Evolutionary conservation across 2,329 filamentous ascomycete species (phyloP), one percentile per base, ranked within the genome.

Genomic region (Trichoderma sp.): DNA sequence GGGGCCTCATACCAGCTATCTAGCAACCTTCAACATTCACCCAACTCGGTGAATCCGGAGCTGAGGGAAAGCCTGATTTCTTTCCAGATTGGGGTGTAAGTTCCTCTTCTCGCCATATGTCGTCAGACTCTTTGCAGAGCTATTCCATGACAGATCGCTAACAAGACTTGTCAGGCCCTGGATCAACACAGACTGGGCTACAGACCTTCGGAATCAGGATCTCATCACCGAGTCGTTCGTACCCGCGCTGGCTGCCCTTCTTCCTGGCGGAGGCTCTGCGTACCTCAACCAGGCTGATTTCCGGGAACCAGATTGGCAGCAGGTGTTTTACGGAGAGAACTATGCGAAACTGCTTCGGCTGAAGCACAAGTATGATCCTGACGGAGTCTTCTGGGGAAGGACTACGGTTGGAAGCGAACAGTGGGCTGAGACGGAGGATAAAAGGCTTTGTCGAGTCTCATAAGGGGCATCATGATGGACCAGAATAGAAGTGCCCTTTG

Each of bases 241-340:
- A 15, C 63, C 63, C 2, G 28, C 57, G 52, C 28, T 63, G 26
- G 50, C 57, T 10, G 50, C 50, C 5, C 9, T 63, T 19, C 47
- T 54, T 4, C 61, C 61, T 17, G 14, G 47, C 28, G 7, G 34
- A 26, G 61, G 51, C 7, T 39, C 34, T 39, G 41, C 61, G 1
- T 81, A 82, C 70, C 72, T 80, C 74, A 82, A 81, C 68, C 81
- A 84, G 73, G 80, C 77, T 3, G 76, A 82, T 70, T 78, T 80
- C 51, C 72, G 71, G 43, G 74, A 79, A 68, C 73, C 73, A 2
- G 67, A 76, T 52, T 82, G 75, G 69, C 73, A 81, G 69, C 47
- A 74, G 17, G 72, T 69, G 12, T 82, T 81, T 69, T 82, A 77
- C 65, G 81, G 80, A 3, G 58, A 21, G 6, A 81, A 81, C 66